These are phyloP conservation scores for Pseudocercospora macadamiae DNA, from an alignment of 2,329 filamentous ascomycete genomes.

Conservation along the genomic window DNA sequence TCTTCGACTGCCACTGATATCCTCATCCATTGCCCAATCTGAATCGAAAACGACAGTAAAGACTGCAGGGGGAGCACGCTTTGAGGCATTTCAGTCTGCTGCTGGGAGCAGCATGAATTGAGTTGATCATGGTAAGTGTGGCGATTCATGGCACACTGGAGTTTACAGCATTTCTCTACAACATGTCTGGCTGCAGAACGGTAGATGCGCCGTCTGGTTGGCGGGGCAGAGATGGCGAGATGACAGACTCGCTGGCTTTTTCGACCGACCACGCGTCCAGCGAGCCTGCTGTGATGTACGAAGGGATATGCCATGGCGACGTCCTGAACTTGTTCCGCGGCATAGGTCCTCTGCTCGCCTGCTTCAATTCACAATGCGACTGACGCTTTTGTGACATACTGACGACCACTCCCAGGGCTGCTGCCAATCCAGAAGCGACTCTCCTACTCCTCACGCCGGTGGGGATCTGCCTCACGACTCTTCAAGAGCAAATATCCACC, in stretches of 20 bases:
- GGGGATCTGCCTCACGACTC: slow-evolving; percentile 13
- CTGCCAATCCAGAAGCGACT: slow-evolving; percentile 20
- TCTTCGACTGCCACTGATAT: neutral
- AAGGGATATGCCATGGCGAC: too few relatives aligned
- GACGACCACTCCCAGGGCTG: slow-evolving; percentile 13
- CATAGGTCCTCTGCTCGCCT: too few relatives aligned
- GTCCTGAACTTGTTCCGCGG: too few relatives aligned
- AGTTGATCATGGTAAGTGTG: slow-evolving; percentile 3
- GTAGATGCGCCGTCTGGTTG: too few relatives aligned
- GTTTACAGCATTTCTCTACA: neutral
- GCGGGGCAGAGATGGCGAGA: too few relatives aligned
- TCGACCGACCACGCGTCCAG: too few relatives aligned
- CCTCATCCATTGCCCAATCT: neutral
- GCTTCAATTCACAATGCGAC: neutral
- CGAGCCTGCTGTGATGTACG: too few relatives aligned
- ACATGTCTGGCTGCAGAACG: neutral
- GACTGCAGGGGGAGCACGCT: neutral
- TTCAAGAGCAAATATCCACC: slow-evolving; percentile 11
- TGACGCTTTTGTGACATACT: neutral
- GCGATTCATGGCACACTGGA: neutral
- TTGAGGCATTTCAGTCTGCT: neutral
- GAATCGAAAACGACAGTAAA: too few relatives aligned
- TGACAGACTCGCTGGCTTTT: too few relatives aligned
- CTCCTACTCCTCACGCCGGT: slow-evolving; percentile 4
- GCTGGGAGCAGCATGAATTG: slow-evolving; percentile 2